phyloP scores from a whole-genome alignment of 306 rosid species.

The Rosa persica region DNA sequence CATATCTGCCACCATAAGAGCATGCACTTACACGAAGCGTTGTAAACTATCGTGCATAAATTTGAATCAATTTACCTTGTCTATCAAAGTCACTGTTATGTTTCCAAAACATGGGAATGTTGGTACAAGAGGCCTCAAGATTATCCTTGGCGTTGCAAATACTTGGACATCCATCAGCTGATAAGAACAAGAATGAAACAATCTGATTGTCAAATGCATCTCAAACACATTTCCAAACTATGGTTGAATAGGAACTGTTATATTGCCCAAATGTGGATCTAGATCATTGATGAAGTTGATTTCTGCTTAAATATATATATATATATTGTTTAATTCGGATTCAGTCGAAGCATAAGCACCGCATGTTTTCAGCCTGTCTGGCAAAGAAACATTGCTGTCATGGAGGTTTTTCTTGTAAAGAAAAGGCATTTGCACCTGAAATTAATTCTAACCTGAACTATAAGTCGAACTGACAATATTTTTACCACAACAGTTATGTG shows the following conservation, averaged over 20 bases:
- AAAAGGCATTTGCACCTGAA: neutral
- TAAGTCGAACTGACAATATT: constrained; percentile 11
- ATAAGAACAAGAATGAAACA: neutral
- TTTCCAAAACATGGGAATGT: constrained; percentile 39
- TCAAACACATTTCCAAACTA: neutral
- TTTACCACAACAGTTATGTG: constrained; percentile 26
- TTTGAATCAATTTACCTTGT: constrained; percentile 26
- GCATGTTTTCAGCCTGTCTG: neutral
- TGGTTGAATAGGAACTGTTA: neutral
- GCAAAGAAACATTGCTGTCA: neutral
- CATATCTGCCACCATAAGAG: constrained; percentile 2
- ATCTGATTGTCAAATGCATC: neutral
- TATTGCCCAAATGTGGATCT: neutral
- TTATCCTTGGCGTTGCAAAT: constrained; percentile 29
- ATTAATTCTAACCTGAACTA: constrained; percentile 16
- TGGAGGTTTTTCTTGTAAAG: neutral
- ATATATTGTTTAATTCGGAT: neutral
- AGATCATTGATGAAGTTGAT: neutral
- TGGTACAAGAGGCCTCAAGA: constrained; percentile 34
- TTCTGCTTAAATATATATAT: neutral
- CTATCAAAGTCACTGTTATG: constrained; percentile 28
- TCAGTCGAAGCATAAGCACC: neutral
- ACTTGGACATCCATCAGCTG: constrained; percentile 34
- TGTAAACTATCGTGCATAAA: neutral
- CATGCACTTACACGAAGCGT: neutral